These are phyloP conservation scores for Umbellularia californica DNA, from an alignment of 164 flowering plant genomes.

Conservation along the genomic window DNA sequence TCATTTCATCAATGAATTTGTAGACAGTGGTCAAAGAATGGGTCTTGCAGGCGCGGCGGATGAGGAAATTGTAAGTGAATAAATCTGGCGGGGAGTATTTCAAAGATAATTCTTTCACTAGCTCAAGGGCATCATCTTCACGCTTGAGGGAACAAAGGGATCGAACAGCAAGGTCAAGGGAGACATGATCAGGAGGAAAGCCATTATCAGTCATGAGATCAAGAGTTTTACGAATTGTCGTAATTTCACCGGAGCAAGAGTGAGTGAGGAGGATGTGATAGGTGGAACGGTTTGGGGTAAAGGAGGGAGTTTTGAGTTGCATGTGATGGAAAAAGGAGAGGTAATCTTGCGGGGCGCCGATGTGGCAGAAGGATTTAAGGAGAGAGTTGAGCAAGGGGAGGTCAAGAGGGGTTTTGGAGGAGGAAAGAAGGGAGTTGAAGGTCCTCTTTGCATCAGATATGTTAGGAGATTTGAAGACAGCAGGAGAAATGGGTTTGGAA, in stretches of 20 bases:
- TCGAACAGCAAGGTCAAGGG: constrained; percentile 63
- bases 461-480: constrained; percentile 42
- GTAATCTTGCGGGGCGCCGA: constrained; percentile 40
- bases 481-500: not conserved
- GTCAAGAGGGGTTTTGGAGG: constrained; percentile 25
- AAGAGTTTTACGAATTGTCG: constrained; percentile 33
- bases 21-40: constrained; percentile 50
- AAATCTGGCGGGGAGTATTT: constrained; percentile 46
- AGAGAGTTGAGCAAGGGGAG: constrained; percentile 51
- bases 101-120: constrained; percentile 49
- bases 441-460: constrained; percentile 57
- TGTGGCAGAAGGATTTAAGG: constrained; percentile 44
- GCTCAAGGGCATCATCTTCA: constrained; percentile 46
- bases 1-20: constrained; percentile 52
- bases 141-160: constrained; percentile 51
- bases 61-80: constrained; percentile 67
- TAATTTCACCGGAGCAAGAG: constrained; percentile 33
- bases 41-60: constrained; percentile 58
- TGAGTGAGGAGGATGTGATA: constrained; percentile 55
- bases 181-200: constrained; percentile 46
- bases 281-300: constrained; percentile 63
- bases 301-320: constrained; percentile 48
- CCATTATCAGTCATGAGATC: constrained; percentile 62
- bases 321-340: constrained; percentile 54
- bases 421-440: constrained; percentile 39